Conservation (phyloP, 495 filamentous ascomycete species). For the Aspergillus homomorphus region DNA sequence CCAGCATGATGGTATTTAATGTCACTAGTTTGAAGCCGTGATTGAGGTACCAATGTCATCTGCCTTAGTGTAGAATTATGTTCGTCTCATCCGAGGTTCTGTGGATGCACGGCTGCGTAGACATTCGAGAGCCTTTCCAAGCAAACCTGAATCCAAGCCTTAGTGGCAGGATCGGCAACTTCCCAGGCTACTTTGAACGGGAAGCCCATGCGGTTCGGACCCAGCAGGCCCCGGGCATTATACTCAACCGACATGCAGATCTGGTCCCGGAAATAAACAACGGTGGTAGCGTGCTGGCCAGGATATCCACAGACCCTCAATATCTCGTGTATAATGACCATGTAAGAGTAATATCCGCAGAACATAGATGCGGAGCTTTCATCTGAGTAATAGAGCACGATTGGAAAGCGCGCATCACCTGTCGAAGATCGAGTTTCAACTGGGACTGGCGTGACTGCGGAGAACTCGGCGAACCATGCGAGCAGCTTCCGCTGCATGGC, state of each 20-base stretch:
- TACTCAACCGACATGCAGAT: conserved; percentile 38
- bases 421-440: conserved; percentile 20
- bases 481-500: conserved; percentile 23
- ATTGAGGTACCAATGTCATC: neutral
- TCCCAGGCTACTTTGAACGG: conserved; percentile 32
- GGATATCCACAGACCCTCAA: conserved; percentile 26
- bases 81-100: conserved; percentile 17
- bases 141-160: conserved; percentile 27
- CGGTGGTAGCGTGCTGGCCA: conserved; percentile 28
- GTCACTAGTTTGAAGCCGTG: no score
- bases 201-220: conserved; percentile 34
- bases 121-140: conserved; percentile 26
- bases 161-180: conserved; percentile 27
- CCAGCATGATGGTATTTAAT: no score
- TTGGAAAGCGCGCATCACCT: conserved; percentile 24
- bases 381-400: conserved; percentile 27
- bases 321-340: conserved; percentile 32
- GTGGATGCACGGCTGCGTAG: conserved; percentile 26
- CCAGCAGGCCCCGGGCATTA: conserved; percentile 27
- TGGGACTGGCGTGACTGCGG: conserved; percentile 21
- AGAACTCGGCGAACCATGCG: conserved; percentile 28
- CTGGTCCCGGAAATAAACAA: conserved; percentile 31
- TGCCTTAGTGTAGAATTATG: neutral
- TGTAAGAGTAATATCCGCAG: conserved; percentile 34
- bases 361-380: conserved; percentile 26